Percentiles rank a stretch among this genome's conserved stretches.
Evolutionary conservation across 352 stramenopile species (phyloP).

Genomic region (Globisporangium nodosum): DNA sequence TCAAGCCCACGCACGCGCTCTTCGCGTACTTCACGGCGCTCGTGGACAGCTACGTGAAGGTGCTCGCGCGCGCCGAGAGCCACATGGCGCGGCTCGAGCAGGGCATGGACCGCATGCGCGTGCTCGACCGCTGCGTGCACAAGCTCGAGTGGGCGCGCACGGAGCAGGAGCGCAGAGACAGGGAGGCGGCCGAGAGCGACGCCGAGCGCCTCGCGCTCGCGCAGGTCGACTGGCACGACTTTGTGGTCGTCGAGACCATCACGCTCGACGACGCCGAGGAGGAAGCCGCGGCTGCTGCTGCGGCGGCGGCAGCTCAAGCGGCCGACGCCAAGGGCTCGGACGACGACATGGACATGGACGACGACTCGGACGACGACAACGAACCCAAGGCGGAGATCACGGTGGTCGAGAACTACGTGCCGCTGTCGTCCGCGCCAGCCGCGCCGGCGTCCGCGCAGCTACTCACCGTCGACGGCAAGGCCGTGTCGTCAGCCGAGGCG

Average conservation of each 20-base stretch:
- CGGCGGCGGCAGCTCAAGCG: slow-evolving; percentile 3
- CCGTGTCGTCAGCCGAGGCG: slow-evolving; percentile 77
- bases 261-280: slow-evolving; percentile 92
- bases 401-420: slow-evolving; percentile 85
- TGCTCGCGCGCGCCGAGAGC: slow-evolving; percentile 67
- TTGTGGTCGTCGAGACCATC: slow-evolving; percentile 99
- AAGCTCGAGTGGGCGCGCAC: slow-evolving; percentile 75
- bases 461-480: slow-evolving; percentile 85
- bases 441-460: slow-evolving; percentile 24
- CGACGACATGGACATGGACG: slow-evolving; percentile 90
- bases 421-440: slow-evolving; percentile 33
- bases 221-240: slow-evolving; percentile 99
- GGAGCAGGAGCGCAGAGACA: slow-evolving; percentile 67
- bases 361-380: slow-evolving; percentile 69
- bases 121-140: slow-evolving; percentile 82
- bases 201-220: slow-evolving; percentile 64
- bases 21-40: slow-evolving; percentile 98
- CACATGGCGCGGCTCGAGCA: slow-evolving; percentile 74
- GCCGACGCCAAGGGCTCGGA: slow-evolving; percentile 44
- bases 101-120: slow-evolving; percentile 78
- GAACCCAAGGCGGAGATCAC: slow-evolving; percentile 58
- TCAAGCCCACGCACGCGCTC: slow-evolving; percentile 95
- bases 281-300: slow-evolving; percentile 23
- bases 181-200: slow-evolving; percentile 67
- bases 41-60: slow-evolving; percentile 94